Evolutionary conservation across 306 rosid species (phyloP).

Genomic region (Rosa persica): DNA sequence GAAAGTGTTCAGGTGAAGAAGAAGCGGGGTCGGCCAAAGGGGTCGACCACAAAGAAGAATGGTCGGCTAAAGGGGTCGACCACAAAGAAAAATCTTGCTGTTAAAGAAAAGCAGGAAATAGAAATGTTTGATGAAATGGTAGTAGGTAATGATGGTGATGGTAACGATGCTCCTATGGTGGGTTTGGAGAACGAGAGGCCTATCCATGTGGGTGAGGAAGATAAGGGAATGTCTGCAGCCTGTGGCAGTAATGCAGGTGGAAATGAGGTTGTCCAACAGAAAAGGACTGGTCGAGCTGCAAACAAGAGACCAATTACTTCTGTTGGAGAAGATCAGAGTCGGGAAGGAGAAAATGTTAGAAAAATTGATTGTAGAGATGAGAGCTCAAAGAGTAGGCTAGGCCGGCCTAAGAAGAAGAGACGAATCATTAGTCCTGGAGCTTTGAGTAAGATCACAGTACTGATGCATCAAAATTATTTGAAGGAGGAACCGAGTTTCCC

Average conservation of each 20-base stretch:
- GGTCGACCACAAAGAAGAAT: conserved; percentile 16
- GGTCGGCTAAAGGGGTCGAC: conserved; percentile 13
- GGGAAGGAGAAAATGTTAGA: conserved; percentile 3
- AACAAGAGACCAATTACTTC: conserved; percentile 19
- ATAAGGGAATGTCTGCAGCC: conserved; percentile 15
- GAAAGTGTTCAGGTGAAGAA: conserved; percentile 6
- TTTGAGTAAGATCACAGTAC: conserved; percentile 30
- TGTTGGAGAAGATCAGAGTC: conserved; percentile 12
- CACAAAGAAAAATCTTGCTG: conserved; percentile 17
- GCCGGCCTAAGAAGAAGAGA: conserved; percentile 22
- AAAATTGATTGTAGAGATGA: not conserved
- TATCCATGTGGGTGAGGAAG: conserved; percentile 22
- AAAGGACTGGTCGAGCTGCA: conserved; percentile 21
- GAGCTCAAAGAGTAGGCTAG: conserved; percentile 6
- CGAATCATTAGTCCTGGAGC: conserved; percentile 16
- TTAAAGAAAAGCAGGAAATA: conserved; percentile 10
- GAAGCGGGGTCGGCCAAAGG: conserved; percentile 14
- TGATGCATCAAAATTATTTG: conserved; percentile 16
- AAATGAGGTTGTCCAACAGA: conserved; percentile 13
- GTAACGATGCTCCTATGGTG: not conserved
- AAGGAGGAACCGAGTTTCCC: conserved; percentile 14
- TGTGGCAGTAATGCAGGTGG: conserved; percentile 15
- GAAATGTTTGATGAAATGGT: not conserved
- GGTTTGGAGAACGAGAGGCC: conserved; percentile 26
- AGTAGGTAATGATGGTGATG: not conserved